These are phyloP conservation scores for Chlamydomonas sp. DNA, from an alignment of 139 green algal species.

Conservation along the genomic window DNA sequence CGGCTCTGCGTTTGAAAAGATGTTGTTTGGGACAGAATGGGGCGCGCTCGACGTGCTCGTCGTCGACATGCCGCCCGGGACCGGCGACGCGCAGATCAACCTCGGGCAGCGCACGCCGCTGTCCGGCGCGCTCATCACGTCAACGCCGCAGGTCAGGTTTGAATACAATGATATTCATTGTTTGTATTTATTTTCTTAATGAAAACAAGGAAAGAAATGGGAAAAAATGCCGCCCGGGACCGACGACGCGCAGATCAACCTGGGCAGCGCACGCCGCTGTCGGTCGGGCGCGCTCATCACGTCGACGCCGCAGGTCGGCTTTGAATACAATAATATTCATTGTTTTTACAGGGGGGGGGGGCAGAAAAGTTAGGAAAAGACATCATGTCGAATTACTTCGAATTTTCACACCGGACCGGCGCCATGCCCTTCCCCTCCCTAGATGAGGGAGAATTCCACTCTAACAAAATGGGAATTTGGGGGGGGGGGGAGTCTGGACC, in stretches of 20 bases:
- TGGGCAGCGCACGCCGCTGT: slow-evolving; percentile 68
- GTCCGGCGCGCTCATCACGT: slow-evolving; percentile 78
- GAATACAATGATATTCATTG: too few species aligned
- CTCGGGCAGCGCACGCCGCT: slow-evolving; percentile 67
- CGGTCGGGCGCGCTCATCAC: slow-evolving; percentile 82
- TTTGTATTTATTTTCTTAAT: too few species aligned
- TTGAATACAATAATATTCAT: too few species aligned
- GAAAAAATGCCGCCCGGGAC: slow-evolving; percentile 89
- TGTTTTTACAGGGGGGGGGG: too few species aligned
- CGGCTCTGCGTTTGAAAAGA: slow-evolving; percentile 78
- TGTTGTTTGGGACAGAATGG: slow-evolving; percentile 75
- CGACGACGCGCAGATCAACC: slow-evolving; percentile 70
- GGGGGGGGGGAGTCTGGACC: too few species aligned
- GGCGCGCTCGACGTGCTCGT: slow-evolving; percentile 77
- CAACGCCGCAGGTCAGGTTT: slow-evolving; percentile 73
- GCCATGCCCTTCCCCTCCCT: too few species aligned
- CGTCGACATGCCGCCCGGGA: slow-evolving; percentile 88
- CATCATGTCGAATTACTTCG: too few species aligned
- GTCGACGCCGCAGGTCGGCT: slow-evolving; percentile 72
- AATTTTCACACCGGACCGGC: too few species aligned
- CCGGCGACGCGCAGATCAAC: slow-evolving; percentile 71
- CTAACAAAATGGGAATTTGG: too few species aligned
- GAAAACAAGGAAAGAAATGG: too few species aligned
- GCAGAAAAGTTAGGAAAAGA: too few species aligned
- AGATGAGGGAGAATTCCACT: too few species aligned